Base-by-base conservation (phyloP, 805 yeast species). In the Suhomyces sp. region DNA sequence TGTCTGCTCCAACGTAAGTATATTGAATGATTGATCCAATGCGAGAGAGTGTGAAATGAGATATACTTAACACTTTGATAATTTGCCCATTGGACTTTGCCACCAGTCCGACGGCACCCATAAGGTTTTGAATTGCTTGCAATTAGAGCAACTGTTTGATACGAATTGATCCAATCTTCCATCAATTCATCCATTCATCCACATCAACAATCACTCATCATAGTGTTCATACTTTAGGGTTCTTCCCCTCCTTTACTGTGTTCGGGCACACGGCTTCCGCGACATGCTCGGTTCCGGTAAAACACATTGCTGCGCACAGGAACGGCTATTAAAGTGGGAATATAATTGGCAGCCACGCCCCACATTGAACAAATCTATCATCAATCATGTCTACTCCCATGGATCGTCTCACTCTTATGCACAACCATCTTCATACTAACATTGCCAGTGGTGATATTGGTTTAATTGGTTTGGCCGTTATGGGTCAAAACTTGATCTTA, bases 381-480 rank as follows among this genome's bases (percentile, higher is more conserved):
- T 4, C 15, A 10, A 6, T 15, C 39, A 56, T 55, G 49, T 8
- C 25, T 8, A 27, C 51, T 21, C 46, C 55, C 21, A 19, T 46
- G 41, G 27, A 47, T 5, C 55, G 60, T n/a, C 55, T 57, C 31
- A 9, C 48, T 6, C 47, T 53, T 39, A 43, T 57, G 15, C 50
- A 55, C 10, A 52, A 52, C 51, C 61, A 58, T 46, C 51, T 58
- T 27, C 48, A 39, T 56, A 63, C 69, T 68, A 67, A 64, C 68
- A 55, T 48, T 20, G 33, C 37, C 44, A 84, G 89, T 72, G 94
- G 93, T 82, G 99, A 93, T 86, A 85, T 93, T 75, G 99, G 97
- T 77, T 89, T 93, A 74, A 92, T 94, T 70, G 99, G 99, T 73
- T 84, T 93, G 83, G 99, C 99, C 87, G 99, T 93, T 63, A 93